Percentiles rank a stretch among this genome's conserved stretches.
These are phyloP conservation scores for Pseudocercospora vitis DNA, from an alignment of 2,329 filamentous ascomycete genomes.

Conservation along the genomic window DNA sequence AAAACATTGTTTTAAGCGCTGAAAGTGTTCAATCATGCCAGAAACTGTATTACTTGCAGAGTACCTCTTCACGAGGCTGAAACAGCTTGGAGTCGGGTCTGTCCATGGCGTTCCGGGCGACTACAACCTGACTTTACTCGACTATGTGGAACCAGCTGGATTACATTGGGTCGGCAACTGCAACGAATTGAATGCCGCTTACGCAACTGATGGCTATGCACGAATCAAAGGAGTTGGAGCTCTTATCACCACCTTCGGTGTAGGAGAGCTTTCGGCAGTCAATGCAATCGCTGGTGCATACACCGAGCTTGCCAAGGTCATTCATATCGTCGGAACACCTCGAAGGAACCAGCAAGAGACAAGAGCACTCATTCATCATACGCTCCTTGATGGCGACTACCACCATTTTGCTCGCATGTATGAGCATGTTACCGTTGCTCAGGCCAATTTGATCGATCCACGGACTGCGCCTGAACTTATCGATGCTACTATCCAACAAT, in stretches of 20 bases:
- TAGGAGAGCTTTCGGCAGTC: slow-evolving; percentile 50
- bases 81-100: slow-evolving; percentile 16
- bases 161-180: slow-evolving; percentile 62
- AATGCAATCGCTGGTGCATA: slow-evolving; percentile 51
- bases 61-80: slow-evolving; percentile 20
- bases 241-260: slow-evolving; percentile 51
- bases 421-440: slow-evolving; percentile 22
- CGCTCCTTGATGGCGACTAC: slow-evolving; percentile 29
- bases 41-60: slow-evolving; percentile 19
- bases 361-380: slow-evolving; percentile 49
- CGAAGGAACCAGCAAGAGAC: slow-evolving; percentile 42
- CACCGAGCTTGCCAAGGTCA: slow-evolving; percentile 49
- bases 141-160: slow-evolving; percentile 56
- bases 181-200: slow-evolving; percentile 59
- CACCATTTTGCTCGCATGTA: slow-evolving; percentile 22
- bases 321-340: slow-evolving; percentile 51
- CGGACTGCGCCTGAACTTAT: slow-evolving; percentile 11
- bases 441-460: slow-evolving; percentile 21
- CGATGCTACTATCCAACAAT: slow-evolving; percentile 15
- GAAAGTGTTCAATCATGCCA: neutral
- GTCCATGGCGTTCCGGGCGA: slow-evolving; percentile 54
- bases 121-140: slow-evolving; percentile 53
- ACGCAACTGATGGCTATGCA: slow-evolving; percentile 51
- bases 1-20: no score
- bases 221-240: slow-evolving; percentile 49